These are phyloP conservation scores for Phytophthora idaei DNA, from an alignment of 352 stramenopile species.

Conservation along the genomic window DNA sequence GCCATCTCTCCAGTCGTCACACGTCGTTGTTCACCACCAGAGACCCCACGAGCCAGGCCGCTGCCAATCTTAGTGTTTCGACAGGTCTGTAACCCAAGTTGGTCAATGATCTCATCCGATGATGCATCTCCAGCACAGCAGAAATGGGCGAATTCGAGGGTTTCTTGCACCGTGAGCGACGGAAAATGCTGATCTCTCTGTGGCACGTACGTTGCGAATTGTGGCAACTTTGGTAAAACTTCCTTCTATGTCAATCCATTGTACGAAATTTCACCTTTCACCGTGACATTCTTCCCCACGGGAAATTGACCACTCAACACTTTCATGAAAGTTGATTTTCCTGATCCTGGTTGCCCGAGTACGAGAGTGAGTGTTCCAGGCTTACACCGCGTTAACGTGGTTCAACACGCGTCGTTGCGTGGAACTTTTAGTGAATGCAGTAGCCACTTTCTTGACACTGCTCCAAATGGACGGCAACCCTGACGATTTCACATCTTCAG, in stretches of 20 bases:
- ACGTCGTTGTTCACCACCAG: slow-evolving; percentile 36
- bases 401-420: slow-evolving; percentile 24
- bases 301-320: slow-evolving; percentile 40
- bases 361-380: slow-evolving; percentile 27
- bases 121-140: slow-evolving; percentile 37
- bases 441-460: slow-evolving; percentile 24
- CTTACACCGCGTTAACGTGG: slow-evolving; percentile 29
- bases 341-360: slow-evolving; percentile 15
- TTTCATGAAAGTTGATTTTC: slow-evolving; percentile 46
- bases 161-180: slow-evolving; percentile 90
- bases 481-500: slow-evolving; percentile 6
- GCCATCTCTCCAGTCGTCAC: slow-evolving; percentile 11
- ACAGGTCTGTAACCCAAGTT: slow-evolving; percentile 40
- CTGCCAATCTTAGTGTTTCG: slow-evolving; percentile 57
- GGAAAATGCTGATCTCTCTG: slow-evolving; percentile 78
- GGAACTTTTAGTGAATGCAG: slow-evolving; percentile 9
- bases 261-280: slow-evolving; percentile 38
- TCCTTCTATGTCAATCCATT: slow-evolving; percentile 31
- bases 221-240: slow-evolving; percentile 32
- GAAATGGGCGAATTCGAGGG: slow-evolving; percentile 55
- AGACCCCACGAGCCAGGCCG: slow-evolving; percentile 52
- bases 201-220: slow-evolving; percentile 42
- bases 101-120: slow-evolving; percentile 36
- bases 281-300: slow-evolving; percentile 31
- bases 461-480: slow-evolving; percentile 34